phyloP scores from a whole-genome alignment of 1,139 yeast genomes.

The Protomyces pachydermus region DNA sequence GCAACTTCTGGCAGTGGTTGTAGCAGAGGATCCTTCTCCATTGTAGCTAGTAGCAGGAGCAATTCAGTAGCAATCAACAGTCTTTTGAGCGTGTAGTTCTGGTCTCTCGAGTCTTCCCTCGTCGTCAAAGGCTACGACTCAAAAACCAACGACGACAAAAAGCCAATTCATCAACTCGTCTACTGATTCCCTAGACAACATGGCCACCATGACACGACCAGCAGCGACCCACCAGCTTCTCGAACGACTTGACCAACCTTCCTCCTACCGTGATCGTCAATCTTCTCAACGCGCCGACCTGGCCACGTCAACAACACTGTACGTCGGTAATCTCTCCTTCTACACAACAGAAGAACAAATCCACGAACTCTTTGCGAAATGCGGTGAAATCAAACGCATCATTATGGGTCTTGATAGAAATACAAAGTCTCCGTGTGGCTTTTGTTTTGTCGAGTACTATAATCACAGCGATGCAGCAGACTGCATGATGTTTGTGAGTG shows the following conservation, averaged over 20 bases:
- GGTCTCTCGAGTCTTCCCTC: no score
- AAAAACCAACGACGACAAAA: no score
- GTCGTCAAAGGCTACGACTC: no score
- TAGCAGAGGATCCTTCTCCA: slow-evolving; percentile 9
- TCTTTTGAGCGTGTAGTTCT: no score
- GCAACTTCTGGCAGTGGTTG: neutral
- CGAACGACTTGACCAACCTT: slow-evolving; percentile 24
- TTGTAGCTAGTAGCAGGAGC: neutral
- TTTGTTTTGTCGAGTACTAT: slow-evolving; percentile 79
- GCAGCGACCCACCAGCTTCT: neutral
- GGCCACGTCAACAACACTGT: slow-evolving; percentile 57
- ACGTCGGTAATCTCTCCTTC: slow-evolving; percentile 73
- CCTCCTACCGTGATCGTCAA: slow-evolving; percentile 25
- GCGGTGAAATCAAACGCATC: slow-evolving; percentile 71
- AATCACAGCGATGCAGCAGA: slow-evolving; percentile 65
- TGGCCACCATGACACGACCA: neutral
- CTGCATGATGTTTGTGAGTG: slow-evolving; percentile 73
- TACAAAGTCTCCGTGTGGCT: slow-evolving; percentile 89
- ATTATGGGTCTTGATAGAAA: slow-evolving; percentile 92
- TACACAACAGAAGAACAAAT: slow-evolving; percentile 92
- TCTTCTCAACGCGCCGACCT: slow-evolving; percentile 13
- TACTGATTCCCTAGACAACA: neutral
- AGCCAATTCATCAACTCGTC: no score
- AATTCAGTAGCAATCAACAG: no score
- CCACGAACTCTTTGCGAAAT: slow-evolving; percentile 72